Evolutionary conservation across 163 green algal species (phyloP).

Genomic region (Prototheca stagnorum): DNA sequence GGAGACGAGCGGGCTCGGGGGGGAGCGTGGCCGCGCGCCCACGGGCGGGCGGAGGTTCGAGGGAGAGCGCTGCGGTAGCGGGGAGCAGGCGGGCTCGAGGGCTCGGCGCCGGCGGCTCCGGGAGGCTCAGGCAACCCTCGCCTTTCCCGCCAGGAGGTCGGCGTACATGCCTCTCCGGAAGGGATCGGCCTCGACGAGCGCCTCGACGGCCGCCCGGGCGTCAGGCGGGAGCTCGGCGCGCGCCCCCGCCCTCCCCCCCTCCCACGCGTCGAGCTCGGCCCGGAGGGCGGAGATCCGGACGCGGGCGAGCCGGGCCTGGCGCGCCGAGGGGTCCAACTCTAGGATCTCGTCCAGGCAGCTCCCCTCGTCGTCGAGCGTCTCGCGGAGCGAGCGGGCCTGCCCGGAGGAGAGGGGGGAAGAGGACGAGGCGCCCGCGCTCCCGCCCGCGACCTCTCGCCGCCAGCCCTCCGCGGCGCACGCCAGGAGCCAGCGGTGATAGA

Average conservation of each 20-base stretch:
- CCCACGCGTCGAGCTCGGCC: not conserved
- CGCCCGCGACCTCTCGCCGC: conserved; percentile 1
- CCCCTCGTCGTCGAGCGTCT: conserved; percentile 8
- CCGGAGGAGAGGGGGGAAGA: too few species aligned
- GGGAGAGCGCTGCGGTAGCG: not conserved
- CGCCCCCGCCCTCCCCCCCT: too few species aligned
- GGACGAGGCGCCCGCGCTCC: not conserved
- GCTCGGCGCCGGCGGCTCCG: not conserved
- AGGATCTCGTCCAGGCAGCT: conserved; percentile 6
- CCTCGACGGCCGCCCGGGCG: not conserved
- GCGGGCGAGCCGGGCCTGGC: conserved; percentile 3
- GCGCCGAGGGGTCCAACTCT: conserved; percentile 38
- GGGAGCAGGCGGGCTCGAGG: not conserved
- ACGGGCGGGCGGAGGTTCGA: too few species aligned
- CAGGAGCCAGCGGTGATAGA: conserved; percentile 74
- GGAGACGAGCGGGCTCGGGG: too few species aligned
- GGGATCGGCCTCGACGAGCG: not conserved
- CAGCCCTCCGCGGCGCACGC: conserved; percentile 12
- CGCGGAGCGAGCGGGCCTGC: not conserved
- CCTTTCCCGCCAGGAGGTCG: not conserved
- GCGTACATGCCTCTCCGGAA: conserved; percentile 2
- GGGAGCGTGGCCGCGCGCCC: too few species aligned
- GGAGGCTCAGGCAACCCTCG: not conserved
- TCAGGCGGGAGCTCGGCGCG: not conserved
- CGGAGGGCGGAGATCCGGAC: not conserved